Evolutionary conservation across 176 grass and related monocot genomes (phyloP), one percentile per base, ranked within the genome.

Genomic region (Oropetium thomaeum): DNA sequence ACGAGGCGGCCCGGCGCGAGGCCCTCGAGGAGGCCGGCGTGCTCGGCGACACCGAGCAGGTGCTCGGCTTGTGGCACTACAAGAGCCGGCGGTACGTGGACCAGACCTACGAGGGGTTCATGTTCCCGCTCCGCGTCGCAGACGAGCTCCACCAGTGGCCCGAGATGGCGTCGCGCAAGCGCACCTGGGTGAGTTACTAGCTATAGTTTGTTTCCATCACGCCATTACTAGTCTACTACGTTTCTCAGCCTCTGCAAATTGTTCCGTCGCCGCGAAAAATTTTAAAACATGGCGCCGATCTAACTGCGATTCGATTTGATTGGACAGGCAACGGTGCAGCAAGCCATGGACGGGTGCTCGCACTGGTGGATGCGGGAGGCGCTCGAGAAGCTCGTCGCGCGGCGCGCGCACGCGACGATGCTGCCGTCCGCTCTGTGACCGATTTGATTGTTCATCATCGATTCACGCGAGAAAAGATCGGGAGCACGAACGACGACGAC

Each of bases 21-120:
- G 87, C 96, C 49, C 81, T 88, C 0, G 96, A 98, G 83, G 96
- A 98, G 85, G 96, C 96, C 5, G 96, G 96, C 51, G 91, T 98
- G 3, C 42, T 32, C 40, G 96, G 96, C 48, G 73, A 82, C 32
- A 73, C 86, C 41, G 83, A 88, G 38, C 8, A 8, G 0, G 32
- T 74, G 39, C 89, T 95, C 20, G 96, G 96, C 13, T 71, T 37
- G 49, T 99, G 89, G 86, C 83, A 76, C 82, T 99, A 99, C 88
- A 37, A 89, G 69, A 99, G 96, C 84, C 90, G 87, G 64, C 82
- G 88, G 37, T 90, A 99, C 75, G 44, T 38, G 4, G 71, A 92
- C 33, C 26, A 40, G 52, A 85, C 79, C 41, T 86, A 95, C 43
- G 89, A 99, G 82, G 91, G 91, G 17, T 78, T 90, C 76, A 84